Evolutionary conservation across 257 asterid species (phyloP), one percentile per base, ranked within the genome.

Genomic region (Plantago elongata): DNA sequence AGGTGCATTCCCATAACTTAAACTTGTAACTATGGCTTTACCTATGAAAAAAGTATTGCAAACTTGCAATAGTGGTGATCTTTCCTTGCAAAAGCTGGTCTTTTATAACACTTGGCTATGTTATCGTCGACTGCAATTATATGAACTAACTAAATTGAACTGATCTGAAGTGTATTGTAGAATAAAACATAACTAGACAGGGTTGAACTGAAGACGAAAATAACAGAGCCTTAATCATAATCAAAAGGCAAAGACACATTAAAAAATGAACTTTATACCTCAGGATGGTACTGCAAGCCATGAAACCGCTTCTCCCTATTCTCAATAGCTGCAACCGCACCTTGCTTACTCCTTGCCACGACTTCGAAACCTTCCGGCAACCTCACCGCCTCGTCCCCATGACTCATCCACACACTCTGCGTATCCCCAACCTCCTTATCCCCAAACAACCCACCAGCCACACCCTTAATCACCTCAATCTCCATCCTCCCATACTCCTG

Each of bases 271-370:
- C 1, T 15, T 42, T 60, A 57, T 73, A 82, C 99, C 97, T 93
- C 99, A 3, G 99, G 99, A 78, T 93, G 99, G 77, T 89, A 93
- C 82, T 93, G 99, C 77, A 93, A 72, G n/a, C 99, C 99, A 62
- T 85, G 89, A 63, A 89, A 75, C 73, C 82, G 62, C 79, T 72
- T 87, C 55, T 16, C 74, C 18, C 57, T 73, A 74, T 85, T 76
- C 81, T 83, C 90, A 38, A 89, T 71, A 0, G 94, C 97, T 3
- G 97, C 99, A 37, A 93, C 84, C 0, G 77, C 74, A 43, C 97
- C 99, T 75, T 93, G 99, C 45, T 58, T 72, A 71, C 99, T 92
- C 80, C 94, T 77, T 1, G 90, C 94, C 66, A 85, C 94, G 14
- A 92, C 89, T 51, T 81, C 85, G 59, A 92, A 92, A 67, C 99